phyloP scores from a whole-genome alignment of 1,284 basidiomycete genomes.

The Inonotus hispidus region DNA sequence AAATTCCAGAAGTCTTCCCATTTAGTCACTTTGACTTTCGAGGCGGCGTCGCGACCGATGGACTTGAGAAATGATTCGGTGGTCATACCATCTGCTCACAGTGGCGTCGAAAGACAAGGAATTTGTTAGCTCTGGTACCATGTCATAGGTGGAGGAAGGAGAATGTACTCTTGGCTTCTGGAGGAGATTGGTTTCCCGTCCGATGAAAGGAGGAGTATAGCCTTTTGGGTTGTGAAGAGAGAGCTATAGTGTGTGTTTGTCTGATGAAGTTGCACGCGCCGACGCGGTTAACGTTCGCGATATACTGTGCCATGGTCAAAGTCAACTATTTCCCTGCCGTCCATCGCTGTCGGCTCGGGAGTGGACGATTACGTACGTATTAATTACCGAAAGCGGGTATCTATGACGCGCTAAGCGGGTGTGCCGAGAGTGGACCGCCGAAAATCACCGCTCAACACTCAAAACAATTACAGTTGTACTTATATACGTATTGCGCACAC shows the following conservation, averaged over 20 bases:
- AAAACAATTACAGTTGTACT: background rate
- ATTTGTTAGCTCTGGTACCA: too few relatives aligned
- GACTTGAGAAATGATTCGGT: constrained; percentile 63
- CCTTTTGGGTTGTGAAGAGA: too few relatives aligned
- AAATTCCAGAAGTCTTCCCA: constrained; percentile 70
- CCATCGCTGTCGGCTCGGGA: background rate
- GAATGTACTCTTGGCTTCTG: constrained; percentile 13
- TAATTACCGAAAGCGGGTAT: background rate
- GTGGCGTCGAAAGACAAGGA: too few relatives aligned
- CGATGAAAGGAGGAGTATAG: too few relatives aligned
- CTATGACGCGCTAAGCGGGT: background rate
- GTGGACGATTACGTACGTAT: background rate
- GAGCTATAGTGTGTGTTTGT: too few relatives aligned
- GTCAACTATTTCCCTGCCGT: background rate
- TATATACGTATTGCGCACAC: background rate
- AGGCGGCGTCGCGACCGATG: constrained; percentile 62
- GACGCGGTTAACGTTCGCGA: constrained; percentile 6
- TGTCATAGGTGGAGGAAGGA: too few relatives aligned
- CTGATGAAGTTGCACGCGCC: constrained; percentile 8
- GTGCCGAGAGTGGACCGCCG: background rate
- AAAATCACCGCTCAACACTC: background rate
- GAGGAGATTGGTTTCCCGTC: constrained; percentile 7
- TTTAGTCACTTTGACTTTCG: constrained; percentile 49
- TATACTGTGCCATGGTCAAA: background rate
- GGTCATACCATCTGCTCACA: constrained; percentile 36